Percentiles rank a stretch among this genome's conserved stretches.
Evolutionary conservation across 2,329 filamentous ascomycete species (phyloP).

Genomic region (Ophiostoma quercus): DNA sequence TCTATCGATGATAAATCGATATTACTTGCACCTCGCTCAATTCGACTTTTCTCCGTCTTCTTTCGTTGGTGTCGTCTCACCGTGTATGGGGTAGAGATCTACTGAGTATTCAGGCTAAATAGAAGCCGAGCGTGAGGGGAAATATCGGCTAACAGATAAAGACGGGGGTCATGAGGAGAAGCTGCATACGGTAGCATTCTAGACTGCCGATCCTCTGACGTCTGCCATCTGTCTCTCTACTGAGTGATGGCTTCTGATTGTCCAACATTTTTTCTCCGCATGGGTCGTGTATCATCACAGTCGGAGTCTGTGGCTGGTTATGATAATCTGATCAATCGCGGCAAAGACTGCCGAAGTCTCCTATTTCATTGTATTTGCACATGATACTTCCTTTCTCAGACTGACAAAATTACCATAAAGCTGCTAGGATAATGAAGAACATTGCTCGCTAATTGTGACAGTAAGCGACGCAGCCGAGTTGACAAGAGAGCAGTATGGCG

Average conservation of each 20-base stretch:
- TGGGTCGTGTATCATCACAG: not conserved
- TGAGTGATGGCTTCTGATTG: no score
- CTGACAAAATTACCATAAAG: no score
- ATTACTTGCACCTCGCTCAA: no score
- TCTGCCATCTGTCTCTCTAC: not conserved
- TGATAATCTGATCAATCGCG: not conserved
- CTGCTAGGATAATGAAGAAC: not conserved
- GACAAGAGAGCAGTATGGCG: not conserved
- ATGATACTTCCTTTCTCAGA: not conserved
- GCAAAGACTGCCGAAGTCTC: not conserved
- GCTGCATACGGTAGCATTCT: not conserved
- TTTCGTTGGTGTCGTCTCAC: not conserved
- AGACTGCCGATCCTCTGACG: not conserved
- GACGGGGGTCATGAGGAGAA: not conserved
- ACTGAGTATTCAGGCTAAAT: slow-evolving; percentile 4
- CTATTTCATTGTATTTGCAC: not conserved
- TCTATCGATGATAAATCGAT: not conserved
- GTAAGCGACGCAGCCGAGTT: not conserved
- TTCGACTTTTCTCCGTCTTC: not conserved
- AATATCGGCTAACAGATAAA: not conserved
- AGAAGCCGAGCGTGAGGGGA: slow-evolving; percentile 3
- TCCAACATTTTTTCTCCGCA: not conserved
- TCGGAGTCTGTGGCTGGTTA: not conserved
- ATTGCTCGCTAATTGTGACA: not conserved
- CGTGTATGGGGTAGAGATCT: not conserved